Conservation (phyloP, 2,329 filamentous ascomycete species). For the Colletotrichum sp. region DNA sequence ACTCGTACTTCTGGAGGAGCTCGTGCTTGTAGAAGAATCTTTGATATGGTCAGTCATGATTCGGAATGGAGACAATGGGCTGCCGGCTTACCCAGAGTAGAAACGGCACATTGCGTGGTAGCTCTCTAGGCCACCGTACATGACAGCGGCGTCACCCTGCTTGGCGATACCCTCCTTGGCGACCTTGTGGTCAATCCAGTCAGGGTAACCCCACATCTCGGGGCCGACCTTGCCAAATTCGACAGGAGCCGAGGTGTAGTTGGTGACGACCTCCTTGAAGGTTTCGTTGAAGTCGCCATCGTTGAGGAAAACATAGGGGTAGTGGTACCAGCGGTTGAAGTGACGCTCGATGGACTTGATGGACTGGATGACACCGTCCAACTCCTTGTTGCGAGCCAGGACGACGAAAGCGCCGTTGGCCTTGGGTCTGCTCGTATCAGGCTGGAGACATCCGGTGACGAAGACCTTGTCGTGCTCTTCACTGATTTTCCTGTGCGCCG, state of each 20-base stretch:
- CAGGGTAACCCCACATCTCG: slow-evolving; percentile 94
- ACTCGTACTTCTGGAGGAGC: slow-evolving; percentile 94
- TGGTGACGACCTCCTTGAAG: slow-evolving; percentile 86
- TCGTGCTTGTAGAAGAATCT: slow-evolving; percentile 98
- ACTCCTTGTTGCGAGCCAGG: slow-evolving; percentile 91
- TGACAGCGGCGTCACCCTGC: slow-evolving; percentile 95
- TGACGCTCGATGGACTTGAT: slow-evolving; percentile 98
- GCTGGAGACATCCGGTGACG: slow-evolving; percentile 84
- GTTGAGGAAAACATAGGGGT: slow-evolving; percentile 98
- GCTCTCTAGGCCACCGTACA: slow-evolving; percentile 98
- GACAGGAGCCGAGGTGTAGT: slow-evolving; percentile 86
- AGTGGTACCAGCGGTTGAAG: slow-evolving; percentile 99
- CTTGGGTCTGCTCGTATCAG: slow-evolving; percentile 77
- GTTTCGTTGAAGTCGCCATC: slow-evolving; percentile 95
- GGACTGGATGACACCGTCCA: slow-evolving; percentile 95
- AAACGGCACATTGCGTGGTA: slow-evolving; percentile 99
- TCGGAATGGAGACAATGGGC: neutral
- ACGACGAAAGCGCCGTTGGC: slow-evolving; percentile 97
- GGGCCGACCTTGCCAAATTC: slow-evolving; percentile 94
- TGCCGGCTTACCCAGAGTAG: slow-evolving; percentile 79
- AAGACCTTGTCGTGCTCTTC: slow-evolving; percentile 98
- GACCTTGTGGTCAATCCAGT: slow-evolving; percentile 94
- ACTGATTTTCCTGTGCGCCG: slow-evolving; percentile 79
- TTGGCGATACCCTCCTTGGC: slow-evolving; percentile 96
- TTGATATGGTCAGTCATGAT: slow-evolving; percentile 25